Percentiles rank a stretch among this genome's conserved stretches.
These are phyloP conservation scores for Oidiodendron maius DNA, from an alignment of 495 filamentous ascomycete species.

Conservation along the genomic window DNA sequence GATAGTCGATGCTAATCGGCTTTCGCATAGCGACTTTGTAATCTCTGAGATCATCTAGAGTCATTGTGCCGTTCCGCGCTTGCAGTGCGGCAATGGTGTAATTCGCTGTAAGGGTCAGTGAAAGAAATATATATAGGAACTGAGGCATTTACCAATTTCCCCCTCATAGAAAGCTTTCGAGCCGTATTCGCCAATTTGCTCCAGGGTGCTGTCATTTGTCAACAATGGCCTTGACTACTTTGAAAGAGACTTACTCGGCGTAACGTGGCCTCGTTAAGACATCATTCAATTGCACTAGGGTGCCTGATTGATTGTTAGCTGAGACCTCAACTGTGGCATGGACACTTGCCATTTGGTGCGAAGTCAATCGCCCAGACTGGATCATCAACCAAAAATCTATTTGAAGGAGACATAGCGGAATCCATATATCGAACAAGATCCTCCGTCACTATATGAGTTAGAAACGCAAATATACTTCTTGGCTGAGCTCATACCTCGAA, in stretches of 20 bases:
- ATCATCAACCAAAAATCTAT: slow-evolving; percentile 58
- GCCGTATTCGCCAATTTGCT: slow-evolving; percentile 64
- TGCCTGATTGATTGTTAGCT: slow-evolving; percentile 32
- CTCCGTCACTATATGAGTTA: slow-evolving; percentile 35
- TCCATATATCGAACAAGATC: slow-evolving; percentile 70
- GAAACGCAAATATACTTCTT: neutral
- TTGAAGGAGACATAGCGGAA: slow-evolving; percentile 6
- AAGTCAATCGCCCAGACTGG: slow-evolving; percentile 83
- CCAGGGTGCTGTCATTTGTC: slow-evolving; percentile 45
- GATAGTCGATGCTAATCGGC: slow-evolving; percentile 61
- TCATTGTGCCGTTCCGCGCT: slow-evolving; percentile 71
- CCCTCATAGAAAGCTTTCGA: slow-evolving; percentile 74
- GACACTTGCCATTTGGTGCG: slow-evolving; percentile 57
- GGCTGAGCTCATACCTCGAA: slow-evolving; percentile 39
- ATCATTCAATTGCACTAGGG: slow-evolving; percentile 61
- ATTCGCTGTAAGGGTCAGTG: slow-evolving; percentile 46
- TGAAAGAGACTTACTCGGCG: slow-evolving; percentile 39
- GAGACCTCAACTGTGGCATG: neutral
- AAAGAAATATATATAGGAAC: no score
- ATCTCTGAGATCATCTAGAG: slow-evolving; percentile 63
- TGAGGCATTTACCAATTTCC: slow-evolving; percentile 21
- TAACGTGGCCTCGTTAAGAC: slow-evolving; percentile 72
- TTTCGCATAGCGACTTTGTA: slow-evolving; percentile 61
- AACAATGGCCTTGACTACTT: neutral
- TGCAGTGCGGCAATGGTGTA: slow-evolving; percentile 64